Evolutionary conservation across 208 protist genomes (phyloP).

Genomic region (Trypanosoma avium): DNA sequence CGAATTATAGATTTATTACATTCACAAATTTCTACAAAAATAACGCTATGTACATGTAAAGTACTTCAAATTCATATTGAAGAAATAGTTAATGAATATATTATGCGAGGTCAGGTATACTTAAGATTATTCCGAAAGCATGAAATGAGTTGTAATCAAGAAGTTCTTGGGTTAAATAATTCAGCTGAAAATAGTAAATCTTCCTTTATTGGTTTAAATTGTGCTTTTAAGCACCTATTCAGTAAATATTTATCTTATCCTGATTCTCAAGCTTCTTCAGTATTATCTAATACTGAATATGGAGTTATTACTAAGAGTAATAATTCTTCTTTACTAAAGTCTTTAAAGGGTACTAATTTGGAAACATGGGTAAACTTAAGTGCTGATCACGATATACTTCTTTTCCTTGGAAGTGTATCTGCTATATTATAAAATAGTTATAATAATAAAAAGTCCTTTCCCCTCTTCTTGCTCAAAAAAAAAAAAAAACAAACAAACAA

Average conservation of each 20-base stretch:
- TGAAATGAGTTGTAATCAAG: slow-evolving; percentile 41
- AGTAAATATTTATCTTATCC: not conserved
- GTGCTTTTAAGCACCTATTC: not conserved
- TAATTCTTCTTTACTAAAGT: slow-evolving; percentile 7
- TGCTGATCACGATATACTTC: slow-evolving; percentile 30
- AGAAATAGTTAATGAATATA: slow-evolving; percentile 64
- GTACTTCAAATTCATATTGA: slow-evolving; percentile 51
- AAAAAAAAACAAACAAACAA: too few relatives aligned
- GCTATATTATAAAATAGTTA: slow-evolving; percentile 6
- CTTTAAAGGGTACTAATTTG: not conserved
- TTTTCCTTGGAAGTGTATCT: slow-evolving; percentile 34
- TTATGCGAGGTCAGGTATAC: slow-evolving; percentile 68
- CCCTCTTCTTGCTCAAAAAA: slow-evolving; percentile 23
- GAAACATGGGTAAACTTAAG: slow-evolving; percentile 11
- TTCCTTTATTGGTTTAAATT: not conserved
- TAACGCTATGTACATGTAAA: slow-evolving; percentile 25
- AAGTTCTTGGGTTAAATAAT: slow-evolving; percentile 18
- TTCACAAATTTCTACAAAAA: not conserved
- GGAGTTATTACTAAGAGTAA: slow-evolving; percentile 4
- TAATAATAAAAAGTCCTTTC: too few relatives aligned
- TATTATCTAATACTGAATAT: too few relatives aligned
- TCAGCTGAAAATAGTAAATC: not conserved
- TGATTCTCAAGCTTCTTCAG: not conserved
- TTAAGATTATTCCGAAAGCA: slow-evolving; percentile 42
- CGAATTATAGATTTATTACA: slow-evolving; percentile 18